These are phyloP conservation scores for Phoma sp. DNA, from an alignment of 2,329 filamentous ascomycete genomes.

Conservation along the genomic window DNA sequence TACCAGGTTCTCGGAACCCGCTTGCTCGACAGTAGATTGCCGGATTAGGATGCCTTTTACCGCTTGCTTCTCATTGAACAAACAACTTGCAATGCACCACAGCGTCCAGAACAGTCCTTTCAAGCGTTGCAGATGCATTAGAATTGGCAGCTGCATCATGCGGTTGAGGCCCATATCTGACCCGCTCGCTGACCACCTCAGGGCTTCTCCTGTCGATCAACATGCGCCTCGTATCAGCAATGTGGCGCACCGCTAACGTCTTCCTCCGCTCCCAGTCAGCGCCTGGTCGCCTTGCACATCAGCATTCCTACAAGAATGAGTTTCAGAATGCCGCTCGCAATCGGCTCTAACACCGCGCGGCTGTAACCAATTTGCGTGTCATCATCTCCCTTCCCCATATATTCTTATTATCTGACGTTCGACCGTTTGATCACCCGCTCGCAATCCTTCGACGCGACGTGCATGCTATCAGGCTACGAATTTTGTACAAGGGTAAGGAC, in stretches of 20 bases:
- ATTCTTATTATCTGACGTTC: conserved; percentile 3
- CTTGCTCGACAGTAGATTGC: conserved; percentile 12
- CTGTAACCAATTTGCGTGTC: not conserved
- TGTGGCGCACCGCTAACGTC: conserved; percentile 15
- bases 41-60: not conserved
- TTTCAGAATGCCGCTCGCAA: conserved; percentile 11
- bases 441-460: not conserved
- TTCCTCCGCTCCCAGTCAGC: not conserved
- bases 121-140: not conserved
- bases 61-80: not conserved
- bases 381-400: conserved; percentile 2
- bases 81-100: not conserved
- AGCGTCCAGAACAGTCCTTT: not conserved
- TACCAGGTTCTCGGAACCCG: conserved; percentile 19
- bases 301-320: not conserved
- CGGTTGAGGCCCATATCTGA: not conserved
- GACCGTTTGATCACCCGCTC: conserved; percentile 10
- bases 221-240: conserved; percentile 1
- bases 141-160: not conserved
- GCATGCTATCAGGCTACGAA: not conserved
- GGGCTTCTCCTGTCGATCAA: conserved; percentile 18
- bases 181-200: conserved; percentile 9
- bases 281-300: not conserved
- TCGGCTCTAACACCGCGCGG: not conserved
- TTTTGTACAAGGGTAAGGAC: not conserved